A percentile compares a stretch with the other conserved stretches of the same genome.
These are phyloP conservation scores for Chalciporus sp. DNA, from an alignment of 1,284 basidiomycete species.

Conservation along the genomic window DNA sequence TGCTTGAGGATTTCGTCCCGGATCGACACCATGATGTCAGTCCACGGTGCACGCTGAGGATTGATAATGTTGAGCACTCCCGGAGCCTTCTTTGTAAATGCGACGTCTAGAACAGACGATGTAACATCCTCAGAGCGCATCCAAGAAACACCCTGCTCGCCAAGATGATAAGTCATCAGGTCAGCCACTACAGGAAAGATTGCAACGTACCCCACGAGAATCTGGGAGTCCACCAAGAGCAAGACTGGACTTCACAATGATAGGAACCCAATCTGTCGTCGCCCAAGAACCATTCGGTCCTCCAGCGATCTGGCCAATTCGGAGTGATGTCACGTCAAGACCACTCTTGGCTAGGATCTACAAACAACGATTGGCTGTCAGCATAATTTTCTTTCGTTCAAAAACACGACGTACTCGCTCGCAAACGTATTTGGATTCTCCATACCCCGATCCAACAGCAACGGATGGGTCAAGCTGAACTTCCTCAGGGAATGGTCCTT, in stretches of 20 bases:
- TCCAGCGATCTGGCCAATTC: conserved; percentile 25
- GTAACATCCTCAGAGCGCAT: conserved; percentile 16
- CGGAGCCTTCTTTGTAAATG: conserved; percentile 10
- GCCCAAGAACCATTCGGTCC: too few relatives aligned
- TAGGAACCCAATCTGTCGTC: conserved; percentile 9
- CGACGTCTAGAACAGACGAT: conserved; percentile 18
- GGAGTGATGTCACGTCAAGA: conserved; percentile 25
- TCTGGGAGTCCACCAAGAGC: conserved; percentile 32
- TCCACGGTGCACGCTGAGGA: conserved; percentile 7
- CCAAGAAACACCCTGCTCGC: not conserved
- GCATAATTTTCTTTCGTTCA: too few relatives aligned
- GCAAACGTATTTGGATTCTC: conserved; percentile 9
- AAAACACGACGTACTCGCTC: conserved; percentile 7
- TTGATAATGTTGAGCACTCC: conserved; percentile 27
- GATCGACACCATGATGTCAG: conserved; percentile 14
- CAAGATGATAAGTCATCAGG: too few relatives aligned
- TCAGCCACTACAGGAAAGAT: too few relatives aligned
- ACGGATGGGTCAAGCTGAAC: too few relatives aligned
- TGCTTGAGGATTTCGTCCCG: conserved; percentile 5
- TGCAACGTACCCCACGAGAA: conserved; percentile 8
- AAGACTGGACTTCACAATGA: conserved; percentile 30
- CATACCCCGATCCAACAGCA: conserved; percentile 8
- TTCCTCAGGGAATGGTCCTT: too few relatives aligned
- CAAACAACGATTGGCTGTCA: too few relatives aligned
- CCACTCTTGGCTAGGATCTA: conserved; percentile 26